These are phyloP conservation scores for Ganoderma boninense DNA, from an alignment of 1,284 basidiomycete genomes.

Conservation along the genomic window DNA sequence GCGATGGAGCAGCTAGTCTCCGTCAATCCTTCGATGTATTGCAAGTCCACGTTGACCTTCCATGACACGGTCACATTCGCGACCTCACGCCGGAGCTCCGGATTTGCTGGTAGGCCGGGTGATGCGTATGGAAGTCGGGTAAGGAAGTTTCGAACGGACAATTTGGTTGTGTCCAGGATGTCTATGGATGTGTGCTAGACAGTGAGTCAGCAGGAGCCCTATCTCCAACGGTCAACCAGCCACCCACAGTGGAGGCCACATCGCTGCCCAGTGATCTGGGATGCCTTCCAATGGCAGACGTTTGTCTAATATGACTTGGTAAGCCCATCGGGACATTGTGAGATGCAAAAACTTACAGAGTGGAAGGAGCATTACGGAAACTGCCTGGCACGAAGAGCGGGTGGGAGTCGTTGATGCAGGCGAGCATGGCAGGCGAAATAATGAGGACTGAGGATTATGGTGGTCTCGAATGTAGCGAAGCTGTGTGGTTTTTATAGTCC, in stretches of 20 bases:
- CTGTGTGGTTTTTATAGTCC: not conserved
- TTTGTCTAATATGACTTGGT: not conserved
- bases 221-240: not conserved
- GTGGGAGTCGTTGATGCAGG: not conserved
- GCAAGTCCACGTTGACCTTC: constrained; percentile 15
- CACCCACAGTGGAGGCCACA: not conserved
- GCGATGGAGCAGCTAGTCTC: constrained; percentile 22
- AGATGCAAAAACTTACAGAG: not conserved
- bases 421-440: not conserved
- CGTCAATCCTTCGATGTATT: constrained; percentile 4
- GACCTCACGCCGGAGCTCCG: constrained; percentile 14
- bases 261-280: not conserved
- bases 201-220: not conserved
- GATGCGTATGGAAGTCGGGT: constrained; percentile 13
- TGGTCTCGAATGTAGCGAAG: not conserved
- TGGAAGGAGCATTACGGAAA: not conserved
- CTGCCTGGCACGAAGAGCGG: not conserved
- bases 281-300: not conserved
- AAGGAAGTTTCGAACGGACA: constrained; percentile 18
- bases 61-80: constrained; percentile 24
- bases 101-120: constrained; percentile 10
- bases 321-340: not conserved
- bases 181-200: not conserved
- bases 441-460: not conserved
- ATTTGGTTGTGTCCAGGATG: constrained; percentile 6